Percentiles rank a stretch among this genome's conserved stretches.
phyloP scores from a whole-genome alignment of 2,329 filamentous ascomycete genomes.

The Neospermospora avenae region DNA sequence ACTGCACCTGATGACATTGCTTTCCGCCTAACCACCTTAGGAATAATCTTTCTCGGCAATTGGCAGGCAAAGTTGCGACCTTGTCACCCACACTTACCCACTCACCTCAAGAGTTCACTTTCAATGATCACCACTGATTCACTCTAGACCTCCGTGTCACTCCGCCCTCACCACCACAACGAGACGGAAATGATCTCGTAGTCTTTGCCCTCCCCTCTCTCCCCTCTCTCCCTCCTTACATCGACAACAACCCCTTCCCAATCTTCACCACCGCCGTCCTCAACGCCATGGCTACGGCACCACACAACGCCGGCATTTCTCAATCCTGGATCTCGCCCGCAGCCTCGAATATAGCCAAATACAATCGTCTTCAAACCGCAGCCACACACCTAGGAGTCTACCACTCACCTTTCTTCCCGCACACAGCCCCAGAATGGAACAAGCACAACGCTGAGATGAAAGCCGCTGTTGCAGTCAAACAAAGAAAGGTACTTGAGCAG shows the following conservation, averaged over 20 bases:
- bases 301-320: not conserved
- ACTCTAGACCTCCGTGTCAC: not conserved
- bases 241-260: not conserved
- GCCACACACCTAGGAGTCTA: not conserved
- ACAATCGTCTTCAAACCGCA: not conserved
- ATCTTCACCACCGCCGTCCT: not conserved
- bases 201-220: not conserved
- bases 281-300: not conserved
- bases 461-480: not conserved
- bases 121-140: no score
- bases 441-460: not conserved
- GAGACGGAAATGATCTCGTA: not conserved
- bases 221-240: no score
- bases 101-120: not conserved
- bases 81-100: no score
- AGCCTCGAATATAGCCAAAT: not conserved
- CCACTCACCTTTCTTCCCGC: not conserved
- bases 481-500: not conserved
- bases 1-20: not conserved
- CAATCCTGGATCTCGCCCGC: slow-evolving; percentile 11
- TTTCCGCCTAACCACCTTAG: no score
- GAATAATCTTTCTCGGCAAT: no score
- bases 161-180: not conserved
- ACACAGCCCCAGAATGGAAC: not conserved
- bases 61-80: no score